Conservation (phyloP, 169 alveolate genomes). For the Eimeria acervulina region DNA sequence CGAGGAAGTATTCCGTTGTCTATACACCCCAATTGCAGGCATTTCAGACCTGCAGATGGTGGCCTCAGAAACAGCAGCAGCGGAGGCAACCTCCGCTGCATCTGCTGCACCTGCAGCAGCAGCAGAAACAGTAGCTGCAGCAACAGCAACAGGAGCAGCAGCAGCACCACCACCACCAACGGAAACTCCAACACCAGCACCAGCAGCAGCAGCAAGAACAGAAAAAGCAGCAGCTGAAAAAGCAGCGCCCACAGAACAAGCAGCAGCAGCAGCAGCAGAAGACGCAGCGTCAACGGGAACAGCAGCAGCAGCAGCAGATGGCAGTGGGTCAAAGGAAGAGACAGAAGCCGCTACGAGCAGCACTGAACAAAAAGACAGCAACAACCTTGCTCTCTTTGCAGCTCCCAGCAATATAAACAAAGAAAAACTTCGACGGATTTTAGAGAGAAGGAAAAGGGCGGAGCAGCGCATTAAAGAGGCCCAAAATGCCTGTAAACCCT, state of each 20-base stretch:
- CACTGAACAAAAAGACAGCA: background rate
- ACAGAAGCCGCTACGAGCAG: background rate
- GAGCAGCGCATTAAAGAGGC: background rate
- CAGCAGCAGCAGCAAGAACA: background rate
- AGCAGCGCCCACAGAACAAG: background rate
- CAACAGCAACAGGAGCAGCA: background rate
- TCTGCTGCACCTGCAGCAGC: background rate
- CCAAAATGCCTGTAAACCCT: background rate
- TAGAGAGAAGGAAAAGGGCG: background rate
- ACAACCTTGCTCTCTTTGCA: background rate
- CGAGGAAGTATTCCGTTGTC: background rate
- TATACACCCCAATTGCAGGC: background rate
- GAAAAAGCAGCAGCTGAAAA: background rate
- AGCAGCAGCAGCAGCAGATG: constrained; percentile 21
- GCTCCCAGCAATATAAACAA: background rate
- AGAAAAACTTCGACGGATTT: background rate
- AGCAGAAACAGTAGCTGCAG: background rate
- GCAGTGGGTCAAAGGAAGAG: background rate
- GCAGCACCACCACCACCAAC: background rate
- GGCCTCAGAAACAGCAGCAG: background rate
- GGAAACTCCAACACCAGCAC: background rate
- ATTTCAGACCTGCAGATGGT: background rate
- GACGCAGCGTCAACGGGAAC: background rate
- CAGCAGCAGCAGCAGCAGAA: background rate
- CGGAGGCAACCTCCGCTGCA: background rate